These are phyloP conservation scores for Leucocoprinus sp. DNA, from an alignment of 768 basidiomycete genomes.

Conservation along the genomic window DNA sequence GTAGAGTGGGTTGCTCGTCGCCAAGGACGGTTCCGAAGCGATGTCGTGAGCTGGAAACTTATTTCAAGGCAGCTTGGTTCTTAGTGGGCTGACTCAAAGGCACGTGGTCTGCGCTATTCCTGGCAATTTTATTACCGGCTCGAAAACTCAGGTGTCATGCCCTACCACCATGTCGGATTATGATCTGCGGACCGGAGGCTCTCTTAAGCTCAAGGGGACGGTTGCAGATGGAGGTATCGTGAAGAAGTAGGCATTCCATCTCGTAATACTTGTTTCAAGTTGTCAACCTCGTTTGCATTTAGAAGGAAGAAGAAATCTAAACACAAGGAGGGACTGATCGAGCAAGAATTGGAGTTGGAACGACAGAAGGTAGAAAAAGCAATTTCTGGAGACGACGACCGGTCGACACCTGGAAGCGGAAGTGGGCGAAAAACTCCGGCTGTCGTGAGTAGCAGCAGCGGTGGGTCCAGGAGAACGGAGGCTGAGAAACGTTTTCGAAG, in stretches of 20 bases:
- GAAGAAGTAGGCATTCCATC: conserved; percentile 57
- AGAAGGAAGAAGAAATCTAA: conserved; percentile 82
- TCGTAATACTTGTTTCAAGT: background rate
- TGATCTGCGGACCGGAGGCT: conserved; percentile 76
- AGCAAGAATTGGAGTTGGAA: conserved; percentile 35
- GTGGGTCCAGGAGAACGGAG: conserved; percentile 64
- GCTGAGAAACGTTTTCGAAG: conserved; percentile 85
- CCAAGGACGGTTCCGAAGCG: background rate
- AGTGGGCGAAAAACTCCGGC: conserved; percentile 59
- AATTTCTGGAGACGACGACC: conserved; percentile 35
- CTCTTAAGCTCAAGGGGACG: conserved; percentile 85
- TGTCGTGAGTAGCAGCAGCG: conserved; percentile 32
- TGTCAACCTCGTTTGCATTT: background rate
- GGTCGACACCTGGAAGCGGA: conserved; percentile 37
- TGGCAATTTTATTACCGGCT: conserved; percentile 38
- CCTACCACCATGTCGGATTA: conserved; percentile 68
- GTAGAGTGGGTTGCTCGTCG: background rate
- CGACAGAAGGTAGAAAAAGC: conserved; percentile 41
- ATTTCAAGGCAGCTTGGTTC: background rate
- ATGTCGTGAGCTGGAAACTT: conserved; percentile 5
- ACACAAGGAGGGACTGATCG: conserved; percentile 36
- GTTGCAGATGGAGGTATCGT: conserved; percentile 71
- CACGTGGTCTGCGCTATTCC: conserved; percentile 18
- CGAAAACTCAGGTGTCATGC: too few relatives aligned
- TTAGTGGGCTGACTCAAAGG: conserved; percentile 6